phyloP scores from a whole-genome alignment of 208 protist genomes.

The Spongospora subterranea region DNA sequence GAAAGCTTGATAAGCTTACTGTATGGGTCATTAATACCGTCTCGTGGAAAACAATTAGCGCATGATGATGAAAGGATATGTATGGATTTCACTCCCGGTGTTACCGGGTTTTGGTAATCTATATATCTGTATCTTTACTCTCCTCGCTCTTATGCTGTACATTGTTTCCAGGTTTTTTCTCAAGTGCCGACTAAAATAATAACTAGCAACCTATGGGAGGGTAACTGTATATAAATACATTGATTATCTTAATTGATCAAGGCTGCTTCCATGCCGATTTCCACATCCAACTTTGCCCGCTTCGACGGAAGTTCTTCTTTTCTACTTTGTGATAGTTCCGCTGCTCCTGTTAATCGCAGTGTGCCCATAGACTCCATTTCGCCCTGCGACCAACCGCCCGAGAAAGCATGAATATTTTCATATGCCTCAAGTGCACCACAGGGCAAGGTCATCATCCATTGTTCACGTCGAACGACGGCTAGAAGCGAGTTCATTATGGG shows the following conservation, averaged over 20 bases:
- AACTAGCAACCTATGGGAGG: no score
- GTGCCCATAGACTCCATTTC: no score
- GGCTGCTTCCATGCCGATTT: no score
- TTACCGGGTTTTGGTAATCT: conserved; percentile 40
- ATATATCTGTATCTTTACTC: background rate
- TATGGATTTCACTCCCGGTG: conserved; percentile 50
- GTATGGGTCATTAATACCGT: conserved; percentile 1
- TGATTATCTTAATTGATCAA: no score
- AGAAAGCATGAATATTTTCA: no score
- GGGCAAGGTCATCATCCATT: background rate
- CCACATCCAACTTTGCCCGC: no score
- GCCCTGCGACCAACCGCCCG: no score
- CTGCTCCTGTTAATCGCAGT: background rate
- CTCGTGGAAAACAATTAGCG: background rate
- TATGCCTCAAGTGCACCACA: background rate
- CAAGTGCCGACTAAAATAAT: background rate
- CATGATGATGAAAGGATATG: background rate
- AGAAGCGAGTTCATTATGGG: conserved; percentile 56
- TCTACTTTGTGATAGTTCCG: background rate
- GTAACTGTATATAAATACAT: no score
- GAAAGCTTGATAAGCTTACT: background rate
- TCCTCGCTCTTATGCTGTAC: background rate
- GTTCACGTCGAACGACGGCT: conserved; percentile 37
- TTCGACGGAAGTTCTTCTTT: no score
- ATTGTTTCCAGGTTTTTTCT: conserved; percentile 42